Conservation (phyloP, 495 filamentous ascomycete genomes). For the Cladorrhinum samala region DNA sequence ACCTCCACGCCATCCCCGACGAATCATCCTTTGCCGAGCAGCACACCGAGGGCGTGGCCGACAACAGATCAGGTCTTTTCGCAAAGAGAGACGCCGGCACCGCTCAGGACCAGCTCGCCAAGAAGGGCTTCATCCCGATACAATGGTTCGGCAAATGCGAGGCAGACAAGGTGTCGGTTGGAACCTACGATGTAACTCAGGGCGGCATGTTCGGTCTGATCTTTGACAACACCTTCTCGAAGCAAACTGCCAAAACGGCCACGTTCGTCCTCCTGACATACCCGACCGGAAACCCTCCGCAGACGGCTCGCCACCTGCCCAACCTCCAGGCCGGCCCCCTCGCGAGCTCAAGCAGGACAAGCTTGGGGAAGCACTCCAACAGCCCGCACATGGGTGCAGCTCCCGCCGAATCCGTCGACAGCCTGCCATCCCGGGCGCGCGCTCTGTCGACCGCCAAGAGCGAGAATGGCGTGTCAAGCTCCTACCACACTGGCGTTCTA, state of each 20-base stretch:
- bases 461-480: slow-evolving; percentile 22
- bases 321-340: slow-evolving; percentile 43
- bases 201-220: slow-evolving; percentile 94
- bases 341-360: slow-evolving; percentile 44
- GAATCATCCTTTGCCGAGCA: slow-evolving; percentile 39
- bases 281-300: slow-evolving; percentile 75
- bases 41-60: slow-evolving; percentile 38
- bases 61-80: slow-evolving; percentile 33
- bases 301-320: slow-evolving; percentile 64
- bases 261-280: slow-evolving; percentile 94
- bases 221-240: slow-evolving; percentile 98
- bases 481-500: slow-evolving; percentile 73
- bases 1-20: slow-evolving; percentile 45
- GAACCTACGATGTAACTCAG: slow-evolving; percentile 76
- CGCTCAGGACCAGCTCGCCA: slow-evolving; percentile 74
- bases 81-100: slow-evolving; percentile 49
- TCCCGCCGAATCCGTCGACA: slow-evolving; percentile 48
- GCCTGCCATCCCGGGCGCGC: slow-evolving; percentile 35
- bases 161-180: slow-evolving; percentile 90
- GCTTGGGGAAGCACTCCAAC: slow-evolving; percentile 33
- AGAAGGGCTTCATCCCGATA: slow-evolving; percentile 77
- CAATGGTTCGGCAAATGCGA: slow-evolving; percentile 93
- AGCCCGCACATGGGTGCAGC: slow-evolving; percentile 33
- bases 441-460: slow-evolving; percentile 29
- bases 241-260: slow-evolving; percentile 86